phyloP scores from a whole-genome alignment of 208 protist genomes.

The Trypanosoma brucei region DNA sequence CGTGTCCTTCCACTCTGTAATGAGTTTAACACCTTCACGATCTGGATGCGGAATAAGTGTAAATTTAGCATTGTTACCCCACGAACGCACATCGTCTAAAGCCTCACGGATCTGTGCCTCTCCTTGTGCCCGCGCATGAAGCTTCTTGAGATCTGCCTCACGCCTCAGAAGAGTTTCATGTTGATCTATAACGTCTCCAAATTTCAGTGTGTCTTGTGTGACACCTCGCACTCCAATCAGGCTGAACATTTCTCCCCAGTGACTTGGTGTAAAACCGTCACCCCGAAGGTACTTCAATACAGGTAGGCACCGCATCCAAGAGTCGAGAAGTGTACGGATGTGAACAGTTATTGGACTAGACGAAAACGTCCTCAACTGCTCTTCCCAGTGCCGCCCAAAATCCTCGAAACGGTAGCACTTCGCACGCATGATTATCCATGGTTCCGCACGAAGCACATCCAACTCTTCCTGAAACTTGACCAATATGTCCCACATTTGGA shows the following conservation, averaged over 20 bases:
- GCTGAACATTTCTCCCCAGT: slow-evolving; percentile 94
- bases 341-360: slow-evolving; percentile 81
- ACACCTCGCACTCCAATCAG: slow-evolving; percentile 73
- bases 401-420: slow-evolving; percentile 95
- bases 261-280: slow-evolving; percentile 93
- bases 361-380: slow-evolving; percentile 74
- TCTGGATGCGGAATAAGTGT: slow-evolving; percentile 73
- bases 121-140: slow-evolving; percentile 92
- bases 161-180: slow-evolving; percentile 71
- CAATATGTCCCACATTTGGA: slow-evolving; percentile 83
- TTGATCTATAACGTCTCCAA: slow-evolving; percentile 88
- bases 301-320: slow-evolving; percentile 76
- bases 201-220: slow-evolving; percentile 87
- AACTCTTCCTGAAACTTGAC: slow-evolving; percentile 86
- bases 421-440: slow-evolving; percentile 93
- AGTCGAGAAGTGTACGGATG: slow-evolving; percentile 86
- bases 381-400: slow-evolving; percentile 91
- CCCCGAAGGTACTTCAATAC: slow-evolving; percentile 92
- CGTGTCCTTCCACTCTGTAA: slow-evolving; percentile 97
- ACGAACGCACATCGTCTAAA: slow-evolving; percentile 92
- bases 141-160: slow-evolving; percentile 86
- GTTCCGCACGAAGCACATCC: slow-evolving; percentile 63
- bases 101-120: slow-evolving; percentile 96
- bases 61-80: slow-evolving; percentile 88
- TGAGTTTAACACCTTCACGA: slow-evolving; percentile 79